phyloP scores from a whole-genome alignment of 2,329 filamentous ascomycete genomes.

The Penicillium oxalicum region DNA sequence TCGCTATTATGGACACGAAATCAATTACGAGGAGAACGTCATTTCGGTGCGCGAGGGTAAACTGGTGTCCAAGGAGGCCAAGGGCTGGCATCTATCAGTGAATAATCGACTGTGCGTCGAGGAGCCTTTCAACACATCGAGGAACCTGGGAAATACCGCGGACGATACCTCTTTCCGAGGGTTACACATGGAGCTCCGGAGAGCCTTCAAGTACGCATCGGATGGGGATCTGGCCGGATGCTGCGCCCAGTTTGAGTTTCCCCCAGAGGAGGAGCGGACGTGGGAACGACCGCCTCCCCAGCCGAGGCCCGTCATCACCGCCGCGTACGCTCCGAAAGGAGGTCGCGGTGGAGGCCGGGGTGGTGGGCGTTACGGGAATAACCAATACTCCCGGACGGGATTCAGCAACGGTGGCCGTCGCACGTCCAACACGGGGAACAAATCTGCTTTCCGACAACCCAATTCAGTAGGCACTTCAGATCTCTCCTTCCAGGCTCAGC shows the following conservation, averaged over 20 bases:
- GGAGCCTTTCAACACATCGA: slow-evolving; percentile 84
- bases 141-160: slow-evolving; percentile 92
- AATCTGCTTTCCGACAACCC: slow-evolving; percentile 29
- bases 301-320: slow-evolving; percentile 49
- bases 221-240: slow-evolving; percentile 73
- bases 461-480: slow-evolving; percentile 33
- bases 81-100: slow-evolving; percentile 74
- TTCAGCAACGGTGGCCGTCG: slow-evolving; percentile 45
- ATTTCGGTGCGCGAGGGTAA: slow-evolving; percentile 80
- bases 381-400: slow-evolving; percentile 43
- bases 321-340: slow-evolving; percentile 40
- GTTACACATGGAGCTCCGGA: slow-evolving; percentile 79
- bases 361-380: slow-evolving; percentile 44
- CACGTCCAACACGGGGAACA: slow-evolving; percentile 52
- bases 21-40: slow-evolving; percentile 79
- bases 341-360: slow-evolving; percentile 46
- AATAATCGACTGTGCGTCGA: slow-evolving; percentile 90
- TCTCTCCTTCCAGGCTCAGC: slow-evolving; percentile 37
- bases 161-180: slow-evolving; percentile 92
- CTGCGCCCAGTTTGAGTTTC: slow-evolving; percentile 83
- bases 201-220: slow-evolving; percentile 77
- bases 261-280: slow-evolving; percentile 64
- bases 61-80: slow-evolving; percentile 72
- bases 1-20: slow-evolving; percentile 85
- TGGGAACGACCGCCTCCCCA: slow-evolving; percentile 55